Base-by-base conservation (phyloP, 1,284 basidiomycete genomes). In the Athelia sp. region DNA sequence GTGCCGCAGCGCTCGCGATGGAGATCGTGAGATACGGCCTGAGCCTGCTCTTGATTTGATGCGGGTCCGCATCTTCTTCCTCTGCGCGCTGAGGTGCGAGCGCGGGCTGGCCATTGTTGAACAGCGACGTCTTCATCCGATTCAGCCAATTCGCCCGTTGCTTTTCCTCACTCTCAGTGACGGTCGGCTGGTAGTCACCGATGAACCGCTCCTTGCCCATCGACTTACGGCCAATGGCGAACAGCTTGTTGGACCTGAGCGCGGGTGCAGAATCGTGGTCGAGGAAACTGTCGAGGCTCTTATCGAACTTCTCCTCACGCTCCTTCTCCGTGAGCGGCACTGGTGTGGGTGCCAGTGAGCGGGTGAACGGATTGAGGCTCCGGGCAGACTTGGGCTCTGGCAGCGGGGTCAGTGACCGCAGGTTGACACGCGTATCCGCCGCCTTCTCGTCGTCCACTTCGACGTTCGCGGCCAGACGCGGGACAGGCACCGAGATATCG, bases 231-330 rank as follows among this genome's bases (percentile, higher is more conserved):
- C 74, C 71, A 50, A 78, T 56, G 13, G 74, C 68, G 61, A 71
- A 67, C n/a, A 79, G 59, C 58, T 70, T 78, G 56, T 66, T 71
- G 3, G 72, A 64, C 44, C 58, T 63, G 53, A 63, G 29, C 24
- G 50, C 47, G 22, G 54, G 51, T 38, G 49, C 47, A 56, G 51
- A 13, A 61, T 52, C 65, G 21, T 71, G 62, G 42, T 68, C 71
- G 52, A 78, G 69, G 57, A 78, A 72, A 48, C 70, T 75, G 49
- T 77, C 75, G 74, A 78, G 82, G 46, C 72, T 74, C 57, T 69
- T 72, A 54, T 70, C 67, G 22, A 66, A 68, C 24, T 57, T 59
- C 18, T 69, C 68, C 14, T 64, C 60, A 13, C 26, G 26, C 26
- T 29, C 6, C 26, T 29, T 29, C 26, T 29, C 26, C 26, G 26